Conservation (phyloP, 352 stramenopile species). For the Labyrinthula sp. region DNA sequence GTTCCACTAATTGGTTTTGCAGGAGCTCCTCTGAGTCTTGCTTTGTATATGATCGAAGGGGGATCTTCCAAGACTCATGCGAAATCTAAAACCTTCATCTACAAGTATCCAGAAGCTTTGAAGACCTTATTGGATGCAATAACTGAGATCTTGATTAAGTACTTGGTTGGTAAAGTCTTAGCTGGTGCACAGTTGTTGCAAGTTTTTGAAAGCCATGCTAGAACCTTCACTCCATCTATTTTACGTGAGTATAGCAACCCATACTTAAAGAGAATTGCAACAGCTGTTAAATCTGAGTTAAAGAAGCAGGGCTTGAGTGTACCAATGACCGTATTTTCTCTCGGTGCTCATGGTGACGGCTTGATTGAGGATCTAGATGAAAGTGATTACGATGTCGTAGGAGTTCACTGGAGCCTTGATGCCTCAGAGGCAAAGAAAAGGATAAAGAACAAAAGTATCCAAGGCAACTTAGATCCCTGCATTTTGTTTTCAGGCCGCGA, state of each 20-base stretch:
- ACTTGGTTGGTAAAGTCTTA: constrained; percentile 72
- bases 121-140: constrained; percentile 70
- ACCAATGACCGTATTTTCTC: constrained; percentile 54
- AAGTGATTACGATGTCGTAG: constrained; percentile 78
- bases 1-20: constrained; percentile 94
- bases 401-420: constrained; percentile 75
- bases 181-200: constrained; percentile 77
- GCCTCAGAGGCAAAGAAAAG: constrained; percentile 53
- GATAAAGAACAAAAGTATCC: constrained; percentile 48
- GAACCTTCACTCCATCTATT: constrained; percentile 70
- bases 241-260: constrained; percentile 83
- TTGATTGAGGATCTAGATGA: constrained; percentile 27
- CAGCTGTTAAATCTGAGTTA: constrained; percentile 43
- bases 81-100: constrained; percentile 77
- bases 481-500: constrained; percentile 51
- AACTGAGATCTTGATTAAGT: constrained; percentile 79
- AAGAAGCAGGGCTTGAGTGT: constrained; percentile 37
- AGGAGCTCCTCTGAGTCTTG: constrained; percentile 80
- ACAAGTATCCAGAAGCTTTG: constrained; percentile 60
- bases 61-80: constrained; percentile 77
- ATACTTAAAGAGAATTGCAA: constrained; percentile 47
- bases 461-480: constrained; percentile 74
- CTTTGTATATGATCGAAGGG: constrained; percentile 96
- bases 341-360: constrained; percentile 36
- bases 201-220: constrained; percentile 89